Conservation (phyloP, 2,329 filamentous ascomycete genomes). For the Knufia fluminis region DNA sequence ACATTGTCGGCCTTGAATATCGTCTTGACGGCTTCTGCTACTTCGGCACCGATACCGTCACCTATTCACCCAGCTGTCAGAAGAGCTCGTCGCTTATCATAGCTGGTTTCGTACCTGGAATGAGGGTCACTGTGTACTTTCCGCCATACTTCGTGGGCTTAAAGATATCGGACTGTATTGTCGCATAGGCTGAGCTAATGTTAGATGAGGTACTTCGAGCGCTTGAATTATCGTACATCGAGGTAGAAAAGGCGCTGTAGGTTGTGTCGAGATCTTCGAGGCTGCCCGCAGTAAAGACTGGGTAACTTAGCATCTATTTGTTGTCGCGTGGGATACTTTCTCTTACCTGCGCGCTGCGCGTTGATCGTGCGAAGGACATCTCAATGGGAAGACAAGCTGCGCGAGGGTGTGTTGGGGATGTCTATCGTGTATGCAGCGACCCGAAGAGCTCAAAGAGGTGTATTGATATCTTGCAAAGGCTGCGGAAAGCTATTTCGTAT, state of each 20-base stretch:
- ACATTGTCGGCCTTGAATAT: conserved; percentile 99
- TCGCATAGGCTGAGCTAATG: conserved; percentile 42
- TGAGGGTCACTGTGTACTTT: conserved; percentile 98
- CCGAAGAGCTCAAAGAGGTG: neutral
- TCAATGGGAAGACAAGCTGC: neutral
- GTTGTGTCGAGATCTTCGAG: conserved; percentile 10
- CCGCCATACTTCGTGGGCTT: conserved; percentile 98
- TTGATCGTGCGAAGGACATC: conserved; percentile 21
- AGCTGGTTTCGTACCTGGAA: conserved; percentile 59
- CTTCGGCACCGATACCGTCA: conserved; percentile 96
- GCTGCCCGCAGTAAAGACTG: conserved; percentile 22
- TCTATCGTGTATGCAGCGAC: neutral
- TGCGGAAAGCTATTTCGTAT: neutral
- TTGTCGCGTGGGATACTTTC: neutral
- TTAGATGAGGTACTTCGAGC: neutral
- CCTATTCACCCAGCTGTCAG: conserved; percentile 33
- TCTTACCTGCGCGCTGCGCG: conserved; percentile 20
- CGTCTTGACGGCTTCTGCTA: conserved; percentile 95
- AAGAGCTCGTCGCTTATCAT: conserved; percentile 3
- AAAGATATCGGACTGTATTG: conserved; percentile 90
- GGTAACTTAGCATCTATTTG: conserved; percentile 12
- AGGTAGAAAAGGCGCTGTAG: conserved; percentile 15
- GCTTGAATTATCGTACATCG: conserved; percentile 17
- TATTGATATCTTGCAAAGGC: neutral
- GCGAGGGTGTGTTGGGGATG: neutral